phyloP scores from a whole-genome alignment of 805 yeast species.

The Candida fluviatilis region DNA sequence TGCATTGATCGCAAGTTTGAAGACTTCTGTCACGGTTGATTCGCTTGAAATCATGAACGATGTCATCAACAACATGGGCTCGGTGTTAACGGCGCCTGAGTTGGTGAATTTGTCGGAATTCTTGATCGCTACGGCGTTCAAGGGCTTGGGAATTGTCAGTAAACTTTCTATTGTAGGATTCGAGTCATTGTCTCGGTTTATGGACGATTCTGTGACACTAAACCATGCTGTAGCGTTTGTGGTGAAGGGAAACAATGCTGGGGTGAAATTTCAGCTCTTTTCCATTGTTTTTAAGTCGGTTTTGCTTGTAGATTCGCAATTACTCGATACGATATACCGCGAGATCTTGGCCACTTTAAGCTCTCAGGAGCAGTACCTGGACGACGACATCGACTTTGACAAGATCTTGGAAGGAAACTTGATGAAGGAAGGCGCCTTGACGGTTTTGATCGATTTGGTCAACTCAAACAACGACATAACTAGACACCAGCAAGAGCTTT shows the following conservation, averaged over 20 bases:
- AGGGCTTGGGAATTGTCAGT: conserved; percentile 41
- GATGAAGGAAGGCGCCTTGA: conserved; percentile 49
- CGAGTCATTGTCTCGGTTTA: conserved; percentile 35
- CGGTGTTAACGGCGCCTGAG: conserved; percentile 34
- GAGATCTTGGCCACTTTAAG: conserved; percentile 18
- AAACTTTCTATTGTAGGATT: conserved; percentile 49
- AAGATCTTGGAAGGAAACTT: conserved; percentile 39
- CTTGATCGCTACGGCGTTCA: conserved; percentile 35
- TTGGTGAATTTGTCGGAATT: conserved; percentile 18
- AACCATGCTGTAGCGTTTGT: not conserved
- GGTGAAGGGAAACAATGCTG: not conserved
- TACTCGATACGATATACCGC: conserved; percentile 12
- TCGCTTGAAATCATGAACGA: conserved; percentile 59
- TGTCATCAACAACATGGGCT: conserved; percentile 47
- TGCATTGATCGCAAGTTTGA: conserved; percentile 37
- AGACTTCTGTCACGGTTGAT: conserved; percentile 43
- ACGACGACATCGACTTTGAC: conserved; percentile 42
- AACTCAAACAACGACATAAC: conserved; percentile 9
- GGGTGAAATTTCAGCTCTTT: conserved; percentile 11
- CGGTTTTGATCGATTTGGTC: conserved; percentile 34
- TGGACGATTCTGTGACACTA: conserved; percentile 8
- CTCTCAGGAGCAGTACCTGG: conserved; percentile 15
- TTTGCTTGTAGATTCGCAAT: conserved; percentile 2
- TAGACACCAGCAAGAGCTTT: conserved; percentile 10
- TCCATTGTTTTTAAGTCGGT: conserved; percentile 12